Evolutionary conservation across 208 protist genomes (phyloP).

Genomic region (Phytomonas francai): DNA sequence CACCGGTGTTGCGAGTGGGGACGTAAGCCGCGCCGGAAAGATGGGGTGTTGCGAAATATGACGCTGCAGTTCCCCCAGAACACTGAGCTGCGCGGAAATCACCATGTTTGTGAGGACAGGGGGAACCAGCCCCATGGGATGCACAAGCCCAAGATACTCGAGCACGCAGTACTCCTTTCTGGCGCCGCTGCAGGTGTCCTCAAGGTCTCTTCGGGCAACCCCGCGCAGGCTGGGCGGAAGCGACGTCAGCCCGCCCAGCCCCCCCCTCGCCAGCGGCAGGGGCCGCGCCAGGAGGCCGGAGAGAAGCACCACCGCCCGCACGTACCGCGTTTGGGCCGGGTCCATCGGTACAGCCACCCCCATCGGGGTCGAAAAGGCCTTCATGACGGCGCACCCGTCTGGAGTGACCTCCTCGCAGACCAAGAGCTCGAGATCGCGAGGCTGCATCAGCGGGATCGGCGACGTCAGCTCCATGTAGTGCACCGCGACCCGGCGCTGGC

Average conservation of each 20-base stretch:
- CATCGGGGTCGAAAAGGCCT: slow-evolving; percentile 60
- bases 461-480: slow-evolving; percentile 62
- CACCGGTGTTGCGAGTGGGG: not conserved
- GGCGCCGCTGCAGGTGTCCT: not conserved
- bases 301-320: slow-evolving; percentile 49
- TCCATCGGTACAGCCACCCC: slow-evolving; percentile 50
- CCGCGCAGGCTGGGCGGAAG: slow-evolving; percentile 14
- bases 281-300: slow-evolving; percentile 58
- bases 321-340: slow-evolving; percentile 49
- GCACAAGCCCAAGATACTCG: slow-evolving; percentile 62
- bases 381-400: slow-evolving; percentile 54
- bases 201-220: not conserved
- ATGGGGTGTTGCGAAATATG: slow-evolving; percentile 40
- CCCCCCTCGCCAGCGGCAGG: slow-evolving; percentile 11
- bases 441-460: slow-evolving; percentile 51
- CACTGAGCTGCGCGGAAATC: slow-evolving; percentile 41
- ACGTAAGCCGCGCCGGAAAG: slow-evolving; percentile 7
- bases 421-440: slow-evolving; percentile 74
- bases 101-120: slow-evolving; percentile 59
- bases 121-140: slow-evolving; percentile 71
- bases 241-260: not conserved
- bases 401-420: slow-evolving; percentile 42
- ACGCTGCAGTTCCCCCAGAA: slow-evolving; percentile 34
- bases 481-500: slow-evolving; percentile 55
- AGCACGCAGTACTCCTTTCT: slow-evolving; percentile 31